These are phyloP conservation scores for Quercus lobata DNA, from an alignment of 331 rosid species.

Conservation along the genomic window DNA sequence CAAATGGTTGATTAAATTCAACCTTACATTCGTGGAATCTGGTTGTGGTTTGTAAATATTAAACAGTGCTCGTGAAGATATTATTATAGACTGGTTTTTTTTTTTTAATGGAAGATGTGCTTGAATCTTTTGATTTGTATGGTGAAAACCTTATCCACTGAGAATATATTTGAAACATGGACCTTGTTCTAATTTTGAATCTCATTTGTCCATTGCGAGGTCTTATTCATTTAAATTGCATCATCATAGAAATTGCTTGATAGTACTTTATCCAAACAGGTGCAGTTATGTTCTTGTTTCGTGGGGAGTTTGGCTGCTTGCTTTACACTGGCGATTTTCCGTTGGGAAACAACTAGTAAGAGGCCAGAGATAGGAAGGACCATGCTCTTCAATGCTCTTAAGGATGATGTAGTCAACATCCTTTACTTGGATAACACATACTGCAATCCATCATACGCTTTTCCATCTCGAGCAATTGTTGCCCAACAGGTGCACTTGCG, in stretches of 20 bases:
- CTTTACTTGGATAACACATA: slow-evolving; percentile 71
- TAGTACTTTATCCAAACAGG: slow-evolving; percentile 20
- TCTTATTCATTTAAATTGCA: too few relatives aligned
- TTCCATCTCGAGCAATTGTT: slow-evolving; percentile 49
- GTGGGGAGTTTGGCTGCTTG: slow-evolving; percentile 64
- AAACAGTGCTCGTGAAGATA: too few relatives aligned
- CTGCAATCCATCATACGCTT: slow-evolving; percentile 59
- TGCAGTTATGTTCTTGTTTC: slow-evolving; percentile 61
- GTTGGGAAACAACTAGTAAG: slow-evolving; percentile 50
- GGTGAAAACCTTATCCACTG: background rate
- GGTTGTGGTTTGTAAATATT: background rate
- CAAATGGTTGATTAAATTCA: too few relatives aligned
- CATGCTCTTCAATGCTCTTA: slow-evolving; percentile 43
- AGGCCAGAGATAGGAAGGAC: slow-evolving; percentile 33
- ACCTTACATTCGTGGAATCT: background rate
- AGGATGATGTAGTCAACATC: slow-evolving; percentile 36
- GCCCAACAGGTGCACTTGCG: slow-evolving; percentile 46
- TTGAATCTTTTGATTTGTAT: background rate
- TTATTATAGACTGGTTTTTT: too few relatives aligned
- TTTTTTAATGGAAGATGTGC: background rate
- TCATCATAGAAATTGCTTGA: background rate
- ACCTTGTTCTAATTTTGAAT: background rate
- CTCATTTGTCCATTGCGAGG: background rate
- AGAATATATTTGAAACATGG: background rate
- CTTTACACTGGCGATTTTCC: slow-evolving; percentile 71